Conservation (phyloP, 768 basidiomycete species). For the Suillus bovinus region DNA sequence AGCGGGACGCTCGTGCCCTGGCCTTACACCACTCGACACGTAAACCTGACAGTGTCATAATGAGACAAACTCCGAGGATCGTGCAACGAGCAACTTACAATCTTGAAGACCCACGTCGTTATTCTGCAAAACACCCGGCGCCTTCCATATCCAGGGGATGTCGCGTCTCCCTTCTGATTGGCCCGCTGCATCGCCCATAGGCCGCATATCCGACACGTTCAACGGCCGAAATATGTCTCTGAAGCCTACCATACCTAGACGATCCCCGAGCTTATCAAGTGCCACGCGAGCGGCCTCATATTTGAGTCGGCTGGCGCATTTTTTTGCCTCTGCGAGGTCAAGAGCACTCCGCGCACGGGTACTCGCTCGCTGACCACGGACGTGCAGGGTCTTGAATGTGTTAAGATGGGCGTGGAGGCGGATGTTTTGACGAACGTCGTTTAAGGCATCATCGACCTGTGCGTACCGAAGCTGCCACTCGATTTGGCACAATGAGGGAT, state of each 20-base stretch:
- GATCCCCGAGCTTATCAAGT: neutral
- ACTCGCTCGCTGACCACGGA: neutral
- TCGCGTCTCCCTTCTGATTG: too few relatives aligned
- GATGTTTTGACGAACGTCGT: neutral
- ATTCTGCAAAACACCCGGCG: neutral
- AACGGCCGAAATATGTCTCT: neutral
- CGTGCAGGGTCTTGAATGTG: neutral
- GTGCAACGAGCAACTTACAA: neutral
- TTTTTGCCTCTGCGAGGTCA: neutral
- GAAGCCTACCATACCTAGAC: neutral
- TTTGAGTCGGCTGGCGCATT: neutral
- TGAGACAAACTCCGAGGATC: neutral
- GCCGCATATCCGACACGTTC: neutral
- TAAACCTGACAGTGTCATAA: neutral
- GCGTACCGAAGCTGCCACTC: neutral
- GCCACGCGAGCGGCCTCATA: neutral
- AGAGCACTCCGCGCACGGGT: neutral
- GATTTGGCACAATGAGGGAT: neutral
- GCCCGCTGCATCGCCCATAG: neutral
- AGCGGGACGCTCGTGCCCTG: slow-evolving; percentile 5
- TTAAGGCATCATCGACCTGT: neutral
- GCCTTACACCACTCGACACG: slow-evolving; percentile 5
- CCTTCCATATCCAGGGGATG: neutral
- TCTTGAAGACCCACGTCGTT: neutral
- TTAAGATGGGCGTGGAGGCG: neutral